Evolutionary conservation across 371 early-diverging fungal genomes (phyloP), one percentile per base, ranked within the genome.

Genomic region (Umbelopsis sp.): DNA sequence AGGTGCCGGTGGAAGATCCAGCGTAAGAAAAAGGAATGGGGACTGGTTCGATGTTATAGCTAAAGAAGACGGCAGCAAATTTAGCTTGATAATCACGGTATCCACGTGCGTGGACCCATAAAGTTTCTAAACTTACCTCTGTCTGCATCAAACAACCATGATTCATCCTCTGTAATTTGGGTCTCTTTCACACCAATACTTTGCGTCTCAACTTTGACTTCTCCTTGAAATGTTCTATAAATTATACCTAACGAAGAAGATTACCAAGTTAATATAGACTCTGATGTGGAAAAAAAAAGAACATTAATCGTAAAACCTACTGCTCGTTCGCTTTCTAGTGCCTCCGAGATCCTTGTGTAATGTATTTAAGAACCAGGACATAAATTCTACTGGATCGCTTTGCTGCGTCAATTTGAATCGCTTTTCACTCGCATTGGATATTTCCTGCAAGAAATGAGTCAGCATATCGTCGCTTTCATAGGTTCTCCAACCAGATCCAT

Each of bases 1-100:
- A 3, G 98, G 99, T 25, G 93, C 89, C 10, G 95, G 94, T 11
- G 98, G 99, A 32, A 98, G 78, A 69, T 99, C 98, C 67, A 99
- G 76, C 0, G 94, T 89, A 63, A 99, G 80, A 53, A 95, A 88
- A 64, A 97, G 72, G 75, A 98, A 98, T 1, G 97, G 95, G 3
- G 81, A 75, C 1, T 70, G 76, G 4, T 68, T 77, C 44, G 77
- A 78, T 6, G 74, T 78, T 50, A 89, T 82, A 57, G 84, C 91
- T 87, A 73, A 18, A n/a, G 48, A 6, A 25, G 25, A 22, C 22
- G 20, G 20, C 11, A 22, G 22, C 37, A 35, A 41, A 6, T 25
- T 65, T 63, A 44, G 11, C 7, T 14, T 71, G 44, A 14, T 16
- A 9, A n/a, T 3, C 25, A 22, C 22, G 51, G 14, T 29, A 11